Percentiles rank a stretch among this genome's conserved stretches.
Conservation (phyloP, 2,329 filamentous ascomycete genomes). For the Sarocladium kiliense region DNA sequence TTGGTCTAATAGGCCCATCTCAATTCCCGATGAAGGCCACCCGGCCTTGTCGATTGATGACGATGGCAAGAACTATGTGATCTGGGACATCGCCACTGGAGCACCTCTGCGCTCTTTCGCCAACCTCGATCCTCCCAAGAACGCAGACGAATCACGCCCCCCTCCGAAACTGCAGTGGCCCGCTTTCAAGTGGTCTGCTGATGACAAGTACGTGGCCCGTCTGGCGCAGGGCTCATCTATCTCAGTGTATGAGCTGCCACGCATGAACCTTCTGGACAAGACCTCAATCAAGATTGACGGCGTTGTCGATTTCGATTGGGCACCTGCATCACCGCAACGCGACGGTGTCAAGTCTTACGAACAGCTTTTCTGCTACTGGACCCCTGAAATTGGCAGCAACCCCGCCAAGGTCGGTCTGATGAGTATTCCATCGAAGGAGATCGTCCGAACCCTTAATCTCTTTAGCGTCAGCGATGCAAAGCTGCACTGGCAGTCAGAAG, state of each 20-base stretch:
- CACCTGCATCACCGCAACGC: slow-evolving; percentile 73
- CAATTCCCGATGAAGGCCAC: slow-evolving; percentile 83
- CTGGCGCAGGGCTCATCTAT: slow-evolving; percentile 85
- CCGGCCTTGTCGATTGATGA: slow-evolving; percentile 83
- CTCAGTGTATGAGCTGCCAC: slow-evolving; percentile 82
- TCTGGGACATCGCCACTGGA: slow-evolving; percentile 91
- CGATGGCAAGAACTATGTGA: slow-evolving; percentile 98
- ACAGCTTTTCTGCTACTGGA: slow-evolving; percentile 98
- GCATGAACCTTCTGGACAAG: slow-evolving; percentile 88
- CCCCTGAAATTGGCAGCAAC: slow-evolving; percentile 95
- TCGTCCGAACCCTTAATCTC: slow-evolving; percentile 89
- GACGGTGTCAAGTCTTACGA: slow-evolving; percentile 89
- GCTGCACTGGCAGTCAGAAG: slow-evolving; percentile 97
- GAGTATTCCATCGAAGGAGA: slow-evolving; percentile 91
- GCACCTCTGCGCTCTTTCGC: slow-evolving; percentile 91
- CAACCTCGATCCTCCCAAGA: slow-evolving; percentile 72
- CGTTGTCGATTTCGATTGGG: slow-evolving; percentile 97
- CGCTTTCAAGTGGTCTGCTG: slow-evolving; percentile 98
- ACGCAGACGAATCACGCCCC: slow-evolving; percentile 52
- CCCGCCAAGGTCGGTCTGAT: slow-evolving; percentile 95
- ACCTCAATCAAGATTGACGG: slow-evolving; percentile 93
- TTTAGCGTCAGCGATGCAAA: slow-evolving; percentile 98
- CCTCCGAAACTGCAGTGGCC: slow-evolving; percentile 92
- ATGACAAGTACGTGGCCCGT: slow-evolving; percentile 94
- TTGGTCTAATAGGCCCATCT: slow-evolving; percentile 92